Conservation (phyloP, 768 basidiomycete species). For the Boletus sp. region DNA sequence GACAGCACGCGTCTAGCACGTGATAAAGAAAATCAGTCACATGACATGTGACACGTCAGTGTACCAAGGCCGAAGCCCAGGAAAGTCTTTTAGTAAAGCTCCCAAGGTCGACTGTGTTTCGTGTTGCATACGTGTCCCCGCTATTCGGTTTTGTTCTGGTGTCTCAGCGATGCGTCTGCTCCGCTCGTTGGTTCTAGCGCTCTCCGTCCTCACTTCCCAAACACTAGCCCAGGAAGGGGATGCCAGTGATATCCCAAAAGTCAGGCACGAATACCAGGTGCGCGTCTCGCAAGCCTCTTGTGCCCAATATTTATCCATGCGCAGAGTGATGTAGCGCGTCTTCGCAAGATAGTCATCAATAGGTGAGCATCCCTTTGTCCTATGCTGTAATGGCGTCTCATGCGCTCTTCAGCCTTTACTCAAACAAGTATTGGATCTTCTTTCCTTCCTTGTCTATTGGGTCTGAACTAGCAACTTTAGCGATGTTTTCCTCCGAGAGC, state of each 20-base stretch:
- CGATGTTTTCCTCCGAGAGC: conserved; percentile 85
- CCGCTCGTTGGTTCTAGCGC: conserved; percentile 46
- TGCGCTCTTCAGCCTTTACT: conserved; percentile 62
- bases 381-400: conserved; percentile 7
- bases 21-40: conserved; percentile 27
- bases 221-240: conserved; percentile 55
- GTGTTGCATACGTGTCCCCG: background rate
- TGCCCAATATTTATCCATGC: conserved; percentile 1
- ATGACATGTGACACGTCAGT: conserved; percentile 53
- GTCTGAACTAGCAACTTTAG: conserved; percentile 34
- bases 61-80: background rate
- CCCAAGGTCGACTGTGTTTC: background rate
- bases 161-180: conserved; percentile 55
- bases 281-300: conserved; percentile 8
- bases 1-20: conserved; percentile 15
- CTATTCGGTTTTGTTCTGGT: background rate
- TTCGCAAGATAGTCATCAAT: conserved; percentile 92
- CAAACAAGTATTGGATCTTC: conserved; percentile 55
- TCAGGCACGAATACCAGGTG: conserved; percentile 74
- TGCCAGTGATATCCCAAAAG: conserved; percentile 40
- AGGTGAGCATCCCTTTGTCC: conserved; percentile 42
- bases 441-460: background rate
- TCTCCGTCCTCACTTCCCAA: conserved; percentile 43
- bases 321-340: conserved; percentile 90
- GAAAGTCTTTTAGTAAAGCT: background rate